Percentiles rank a stretch among this genome's conserved stretches.
These are phyloP conservation scores for Chrysochromulina parva DNA, from an alignment of 78 protist genomes.

Conservation along the genomic window DNA sequence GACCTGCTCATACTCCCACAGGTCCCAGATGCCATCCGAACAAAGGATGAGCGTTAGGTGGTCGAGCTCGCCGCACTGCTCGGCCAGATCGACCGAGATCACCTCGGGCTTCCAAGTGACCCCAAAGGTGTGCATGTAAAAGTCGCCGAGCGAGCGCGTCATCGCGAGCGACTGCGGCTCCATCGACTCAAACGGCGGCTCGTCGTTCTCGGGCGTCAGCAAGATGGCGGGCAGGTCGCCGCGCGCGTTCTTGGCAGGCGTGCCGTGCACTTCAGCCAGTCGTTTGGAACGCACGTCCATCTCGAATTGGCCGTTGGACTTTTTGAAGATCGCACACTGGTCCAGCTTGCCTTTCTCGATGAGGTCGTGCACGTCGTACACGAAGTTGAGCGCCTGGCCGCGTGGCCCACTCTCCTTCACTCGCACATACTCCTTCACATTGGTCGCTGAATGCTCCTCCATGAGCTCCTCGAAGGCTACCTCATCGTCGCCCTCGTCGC, in stretches of 20 bases:
- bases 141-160: constrained; percentile 12
- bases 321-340: not conserved
- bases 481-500: not conserved
- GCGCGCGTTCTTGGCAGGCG: not conserved
- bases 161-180: constrained; percentile 1
- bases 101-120: constrained; percentile 19
- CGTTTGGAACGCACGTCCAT: no score
- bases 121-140: not conserved
- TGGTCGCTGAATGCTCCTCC: not conserved
- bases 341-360: not conserved
- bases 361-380: constrained; percentile 9
- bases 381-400: not conserved
- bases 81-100: not conserved
- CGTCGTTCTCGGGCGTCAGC: not conserved
- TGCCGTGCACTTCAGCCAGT: not conserved
- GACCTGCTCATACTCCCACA: not conserved
- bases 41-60: not conserved
- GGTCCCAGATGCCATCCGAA: constrained; percentile 9
- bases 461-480: not conserved
- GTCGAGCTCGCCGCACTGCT: not conserved
- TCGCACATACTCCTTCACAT: not conserved
- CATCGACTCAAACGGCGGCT: no score
- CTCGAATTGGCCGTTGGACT: no score
- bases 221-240: not conserved
- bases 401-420: not conserved